Percentiles rank a stretch among this genome's conserved stretches.
Evolutionary conservation across 2,329 filamentous ascomycete species (phyloP).

Genomic region (Phialophora verrucosa): DNA sequence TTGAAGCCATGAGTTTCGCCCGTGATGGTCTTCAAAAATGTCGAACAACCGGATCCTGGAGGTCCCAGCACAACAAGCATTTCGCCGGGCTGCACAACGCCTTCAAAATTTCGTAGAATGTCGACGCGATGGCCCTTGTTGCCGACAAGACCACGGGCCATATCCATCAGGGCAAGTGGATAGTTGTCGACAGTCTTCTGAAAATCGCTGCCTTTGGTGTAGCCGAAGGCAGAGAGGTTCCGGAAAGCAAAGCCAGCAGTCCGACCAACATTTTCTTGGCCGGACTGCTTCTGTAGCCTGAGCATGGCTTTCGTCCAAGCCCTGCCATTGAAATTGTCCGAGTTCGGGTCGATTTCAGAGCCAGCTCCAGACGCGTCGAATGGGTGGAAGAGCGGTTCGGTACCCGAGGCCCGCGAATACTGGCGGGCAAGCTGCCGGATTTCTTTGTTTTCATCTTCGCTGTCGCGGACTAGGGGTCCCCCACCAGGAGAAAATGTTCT

Average conservation of each 20-base stretch:
- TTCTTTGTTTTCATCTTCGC: conserved; percentile 21
- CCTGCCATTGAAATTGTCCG: conserved; percentile 50
- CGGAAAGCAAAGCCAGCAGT: conserved; percentile 52
- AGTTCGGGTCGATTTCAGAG: conserved; percentile 50
- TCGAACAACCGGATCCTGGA: conserved; percentile 67
- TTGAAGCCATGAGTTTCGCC: conserved; percentile 82
- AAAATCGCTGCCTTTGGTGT: conserved; percentile 52
- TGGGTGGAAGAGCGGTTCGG: conserved; percentile 17
- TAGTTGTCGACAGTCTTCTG: conserved; percentile 52
- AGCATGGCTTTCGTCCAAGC: conserved; percentile 54
- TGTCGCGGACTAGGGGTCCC: conserved; percentile 18
- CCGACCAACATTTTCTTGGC: conserved; percentile 39
- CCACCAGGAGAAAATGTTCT: conserved; percentile 19
- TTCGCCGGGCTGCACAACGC: conserved; percentile 42
- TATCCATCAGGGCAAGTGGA: conserved; percentile 41
- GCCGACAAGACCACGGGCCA: conserved; percentile 35
- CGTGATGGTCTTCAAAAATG: conserved; percentile 81
- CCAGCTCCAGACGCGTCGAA: conserved; percentile 42
- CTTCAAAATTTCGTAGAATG: conserved; percentile 40
- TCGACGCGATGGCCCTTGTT: conserved; percentile 28
- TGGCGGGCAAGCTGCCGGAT: conserved; percentile 26
- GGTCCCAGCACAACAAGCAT: conserved; percentile 50
- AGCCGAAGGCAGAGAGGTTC: conserved; percentile 53
- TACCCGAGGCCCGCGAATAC: conserved; percentile 26
- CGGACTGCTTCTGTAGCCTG: conserved; percentile 26